Evolutionary conservation across 2,329 filamentous ascomycete genomes (phyloP), one percentile per base, ranked within the genome.

Genomic region (Coniochaeta sp.): DNA sequence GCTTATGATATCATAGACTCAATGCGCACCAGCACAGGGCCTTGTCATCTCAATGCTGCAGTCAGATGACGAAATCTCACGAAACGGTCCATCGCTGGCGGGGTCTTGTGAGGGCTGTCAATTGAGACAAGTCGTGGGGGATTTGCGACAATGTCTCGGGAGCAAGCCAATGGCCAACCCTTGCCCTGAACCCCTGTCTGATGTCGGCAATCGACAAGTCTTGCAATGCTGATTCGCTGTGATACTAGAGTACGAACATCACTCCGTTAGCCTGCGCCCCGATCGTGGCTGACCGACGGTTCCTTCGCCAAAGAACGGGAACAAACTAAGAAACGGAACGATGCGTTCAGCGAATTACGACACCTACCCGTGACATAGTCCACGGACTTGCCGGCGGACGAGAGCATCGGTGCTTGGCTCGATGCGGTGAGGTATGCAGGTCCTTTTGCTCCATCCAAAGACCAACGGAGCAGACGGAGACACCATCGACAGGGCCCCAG

Each of bases 101-200:
- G n/a, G n/a, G n/a, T n/a, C n/a, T n/a, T n/a, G n/a, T n/a, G n/a
- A n/a, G 7, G 9, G 14, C n/a, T 3, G 26, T 18, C 45, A 18
- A 24, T 47, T 18, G 12, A 31, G 26, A 47, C 14, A 32, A 8
- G 26, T 26, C 45, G 26, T 47, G 26, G 28, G 28, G 45, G 45
- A 47, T 47, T 31, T 47, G 38, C 38, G 38, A 51, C 51, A 48
- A 46, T 51, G 48, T 56, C 58, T 68, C 66, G 65, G 60, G 61
- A 61, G 57, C 57, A 42, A 30, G 55, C 65, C 65, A 67, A 68
- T 67, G 63, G 62, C 55, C 56, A 59, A 45, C 53, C 52, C 58
- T 60, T 54, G 38, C 20, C 38, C 18, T 6, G 38, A 42, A 26
- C 38, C 35, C 38, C 20, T 42, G 38, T 26, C 27, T 9, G 5